Base-by-base conservation (phyloP, 1,284 basidiomycete genomes). In the Mycena citricolor region DNA sequence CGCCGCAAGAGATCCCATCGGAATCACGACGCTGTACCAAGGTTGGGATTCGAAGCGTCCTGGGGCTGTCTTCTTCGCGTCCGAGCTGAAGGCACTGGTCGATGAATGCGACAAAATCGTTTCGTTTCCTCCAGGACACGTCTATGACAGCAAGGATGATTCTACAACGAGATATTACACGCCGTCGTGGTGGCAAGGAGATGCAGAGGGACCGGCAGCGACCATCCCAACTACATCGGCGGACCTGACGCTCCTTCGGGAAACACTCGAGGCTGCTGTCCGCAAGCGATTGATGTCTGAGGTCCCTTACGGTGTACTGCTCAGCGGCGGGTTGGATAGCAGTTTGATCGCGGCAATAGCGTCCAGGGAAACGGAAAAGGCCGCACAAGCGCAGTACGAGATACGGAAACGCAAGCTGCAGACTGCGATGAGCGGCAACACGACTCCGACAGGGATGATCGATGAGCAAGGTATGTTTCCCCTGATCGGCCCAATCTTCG, bases 261-360 rank as follows among this genome's bases (percentile, higher is more conserved):
- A 90, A 64, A 77, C 86, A 0, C 77, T 99, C 26, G 97, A 99
- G 69, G 85, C 78, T 40, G 92, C 97, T 10, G 97, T 99, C 32
- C 81, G 86, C 59, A 99, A 99, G 70, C 79, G 97, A 43, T 72
- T 99, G 44, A 99, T 99, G 97, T 93, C 90, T 42, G 97, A 99
- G 68, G 97, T 99, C 2, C 97, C 97, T 10, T 99, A 97, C 60
- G 97, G 97, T 57, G 97, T 99, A 10, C 76, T 99, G 30, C 78
- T 99, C 42, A 93, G 89, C 49, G 97, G 97, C 47, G 97, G 97
- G 39, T 73, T 99, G 46, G 97, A 99, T 66, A 94, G 91, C 61
- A 94, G 90, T 61, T 73, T 99, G 62, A 98, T 99, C 57, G 97
- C 97, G 13, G 77, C 94, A 20, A 94, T 99, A 58, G 97, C 97